Evolutionary conservation across 495 filamentous ascomycete species (phyloP), one percentile per base, ranked within the genome.

Genomic region (Ascodesmis nigricans): DNA sequence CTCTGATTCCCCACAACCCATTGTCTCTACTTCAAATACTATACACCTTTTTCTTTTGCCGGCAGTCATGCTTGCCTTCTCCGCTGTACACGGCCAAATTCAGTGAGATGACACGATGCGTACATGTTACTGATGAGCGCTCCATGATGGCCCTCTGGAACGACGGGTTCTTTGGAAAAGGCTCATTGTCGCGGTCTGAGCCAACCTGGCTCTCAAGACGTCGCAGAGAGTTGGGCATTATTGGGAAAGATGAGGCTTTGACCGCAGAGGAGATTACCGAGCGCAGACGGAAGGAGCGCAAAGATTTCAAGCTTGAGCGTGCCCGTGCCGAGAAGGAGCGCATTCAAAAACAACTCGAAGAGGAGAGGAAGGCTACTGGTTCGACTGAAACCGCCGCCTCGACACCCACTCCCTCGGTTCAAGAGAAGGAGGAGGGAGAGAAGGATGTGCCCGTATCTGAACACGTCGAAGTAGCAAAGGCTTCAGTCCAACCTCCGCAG

Each of bases 111-210:
- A 90, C 82, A 8, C 65, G 74, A 2, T 80, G 81, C 2, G 64
- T 95, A 2, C 81, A 93, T 54, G 67, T 99, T 22, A 79, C 71
- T 7, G 75, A 92, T 47, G 57, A 67, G 26, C 59, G 59, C 21
- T 66, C 78, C 1, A 72, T 90, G 30, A 65, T 73, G 23, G 76
- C 72, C 5, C 57, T 99, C 18, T 99, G 87, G 87, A 75, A 91
- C 52, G 73, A 78, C 50, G 87, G 87, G 1, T 95, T 95, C 55
- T 99, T 80, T 53, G 87, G 87, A 27, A 93, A 91, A 55, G 87
- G 87, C 30, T 80, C 58, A 35, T 61, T 95, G 39, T 92, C 82
- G 53, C 70, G 87, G 43, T 91, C 80, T 55, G 83, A 95, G 52
- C 87, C 84, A 2, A 80, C 68, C 36, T 99, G 87, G 87, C 53